These are phyloP conservation scores for Fusarium pilosicola DNA, from an alignment of 2,329 filamentous ascomycete species.

Conservation along the genomic window DNA sequence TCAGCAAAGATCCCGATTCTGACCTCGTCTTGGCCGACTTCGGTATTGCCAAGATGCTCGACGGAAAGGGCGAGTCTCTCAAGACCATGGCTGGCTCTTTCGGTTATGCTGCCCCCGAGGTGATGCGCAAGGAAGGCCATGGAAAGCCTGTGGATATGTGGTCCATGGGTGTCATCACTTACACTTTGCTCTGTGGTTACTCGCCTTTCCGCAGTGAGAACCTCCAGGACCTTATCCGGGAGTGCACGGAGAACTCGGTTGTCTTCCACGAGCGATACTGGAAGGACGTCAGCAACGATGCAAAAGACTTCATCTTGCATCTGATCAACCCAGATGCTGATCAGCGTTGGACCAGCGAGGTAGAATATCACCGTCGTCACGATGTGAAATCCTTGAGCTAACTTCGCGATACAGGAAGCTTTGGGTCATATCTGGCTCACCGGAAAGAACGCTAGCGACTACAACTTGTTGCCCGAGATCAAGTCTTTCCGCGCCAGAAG, in stretches of 20 bases:
- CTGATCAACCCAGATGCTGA: constrained; percentile 83
- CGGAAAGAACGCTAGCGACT: constrained; percentile 90
- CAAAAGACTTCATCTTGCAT: constrained; percentile 90
- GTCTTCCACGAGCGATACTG: constrained; percentile 98
- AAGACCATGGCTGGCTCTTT: constrained; percentile 99
- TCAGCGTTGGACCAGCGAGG: constrained; percentile 80
- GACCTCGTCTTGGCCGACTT: constrained; percentile 95
- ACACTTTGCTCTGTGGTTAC: constrained; percentile 97
- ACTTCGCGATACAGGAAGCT: constrained; percentile 66
- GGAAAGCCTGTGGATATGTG: constrained; percentile 99
- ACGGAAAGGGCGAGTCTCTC: constrained; percentile 87
- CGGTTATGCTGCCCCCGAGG: constrained; percentile 95
- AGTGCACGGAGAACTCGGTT: constrained; percentile 85
- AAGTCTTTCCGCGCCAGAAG: constrained; percentile 92
- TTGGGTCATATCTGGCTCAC: constrained; percentile 88
- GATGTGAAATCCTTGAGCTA: constrained; percentile 20
- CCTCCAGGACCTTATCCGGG: constrained; percentile 90
- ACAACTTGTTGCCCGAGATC: constrained; percentile 97
- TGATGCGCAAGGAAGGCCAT: constrained; percentile 97
- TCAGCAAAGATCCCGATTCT: constrained; percentile 80
- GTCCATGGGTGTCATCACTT: constrained; percentile 98
- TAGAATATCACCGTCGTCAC: constrained; percentile 52
- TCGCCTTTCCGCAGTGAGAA: constrained; percentile 97
- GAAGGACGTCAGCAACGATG: constrained; percentile 95
- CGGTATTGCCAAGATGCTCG: constrained; percentile 97